A percentile compares a stretch with the other conserved stretches of the same genome.
Conservation (phyloP, 345 rosid species). For the Reutealis trisperma region DNA sequence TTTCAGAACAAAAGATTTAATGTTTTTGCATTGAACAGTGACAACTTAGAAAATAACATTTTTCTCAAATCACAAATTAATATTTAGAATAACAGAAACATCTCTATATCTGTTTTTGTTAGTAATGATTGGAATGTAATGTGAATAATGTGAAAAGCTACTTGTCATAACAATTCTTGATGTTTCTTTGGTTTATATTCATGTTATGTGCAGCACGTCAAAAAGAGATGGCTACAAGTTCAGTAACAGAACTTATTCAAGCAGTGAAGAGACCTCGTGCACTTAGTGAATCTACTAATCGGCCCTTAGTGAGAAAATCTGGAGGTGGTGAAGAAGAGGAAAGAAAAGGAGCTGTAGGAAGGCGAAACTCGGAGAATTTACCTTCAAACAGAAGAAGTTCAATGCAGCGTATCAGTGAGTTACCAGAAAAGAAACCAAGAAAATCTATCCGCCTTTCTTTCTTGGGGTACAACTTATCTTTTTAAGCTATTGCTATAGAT, state of each 20-base stretch:
- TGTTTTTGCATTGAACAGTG: too few relatives aligned
- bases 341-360: constrained; percentile 33
- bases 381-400: constrained; percentile 54
- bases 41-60: too few relatives aligned
- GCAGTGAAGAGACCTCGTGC: constrained; percentile 89
- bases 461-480: constrained; percentile 53
- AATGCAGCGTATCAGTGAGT: constrained; percentile 75
- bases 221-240: constrained; percentile 63
- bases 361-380: constrained; percentile 59
- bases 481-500: too few relatives aligned
- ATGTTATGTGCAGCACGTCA: constrained; percentile 64
- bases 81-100: too few relatives aligned
- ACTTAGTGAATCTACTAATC: constrained; percentile 66
- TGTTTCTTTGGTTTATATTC: background rate
- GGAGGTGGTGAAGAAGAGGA: constrained; percentile 47
- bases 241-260: constrained; percentile 82
- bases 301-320: constrained; percentile 54
- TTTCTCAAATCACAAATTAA: too few relatives aligned
- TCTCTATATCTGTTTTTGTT: too few relatives aligned
- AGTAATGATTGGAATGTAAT: too few relatives aligned
- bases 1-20: background rate
- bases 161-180: too few relatives aligned
- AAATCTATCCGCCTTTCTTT: constrained; percentile 75
- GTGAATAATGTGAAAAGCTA: too few relatives aligned
- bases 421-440: constrained; percentile 62